These are phyloP conservation scores for Populus tremula DNA, from an alignment of 345 rosid species.

Conservation along the genomic window DNA sequence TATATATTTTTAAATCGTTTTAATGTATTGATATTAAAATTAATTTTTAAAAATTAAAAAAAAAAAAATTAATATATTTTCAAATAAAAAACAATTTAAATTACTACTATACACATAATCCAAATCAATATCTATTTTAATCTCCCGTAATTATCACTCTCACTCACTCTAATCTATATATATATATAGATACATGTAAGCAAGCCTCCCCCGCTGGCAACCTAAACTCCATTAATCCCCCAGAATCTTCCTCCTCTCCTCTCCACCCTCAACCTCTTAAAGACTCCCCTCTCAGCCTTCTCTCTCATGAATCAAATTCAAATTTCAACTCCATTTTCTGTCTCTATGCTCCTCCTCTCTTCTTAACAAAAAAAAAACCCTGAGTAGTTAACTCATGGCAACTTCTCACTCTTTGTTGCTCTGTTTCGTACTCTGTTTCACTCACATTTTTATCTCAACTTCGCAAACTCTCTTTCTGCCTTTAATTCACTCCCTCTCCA, in stretches of 20 bases:
- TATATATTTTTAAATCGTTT: too few relatives aligned
- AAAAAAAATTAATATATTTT: too few relatives aligned
- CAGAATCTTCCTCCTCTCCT: background rate
- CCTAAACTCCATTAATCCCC: background rate
- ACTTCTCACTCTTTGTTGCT: slow-evolving; percentile 16
- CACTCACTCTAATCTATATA: too few relatives aligned
- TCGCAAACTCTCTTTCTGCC: slow-evolving; percentile 44
- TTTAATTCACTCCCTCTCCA: slow-evolving; percentile 65
- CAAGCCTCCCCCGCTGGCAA: background rate
- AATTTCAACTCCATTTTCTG: background rate
- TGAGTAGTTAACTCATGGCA: slow-evolving; percentile 29
- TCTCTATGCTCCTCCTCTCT: background rate
- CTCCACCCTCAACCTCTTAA: slow-evolving; percentile 7
- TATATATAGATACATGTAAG: too few relatives aligned
- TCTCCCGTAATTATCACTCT: too few relatives aligned
- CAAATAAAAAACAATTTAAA: too few relatives aligned
- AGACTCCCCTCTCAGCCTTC: background rate
- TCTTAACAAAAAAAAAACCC: background rate
- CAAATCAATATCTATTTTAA: too few relatives aligned
- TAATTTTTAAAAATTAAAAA: too few relatives aligned
- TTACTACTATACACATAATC: fast-evolving
- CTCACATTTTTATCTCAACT: slow-evolving; percentile 18
- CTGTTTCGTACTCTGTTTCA: slow-evolving; percentile 29
- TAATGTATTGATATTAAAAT: too few relatives aligned
- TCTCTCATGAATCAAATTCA: background rate